Evolutionary conservation across 73 alveolate genomes (phyloP).

Genomic region (Paramecium bursaria): DNA sequence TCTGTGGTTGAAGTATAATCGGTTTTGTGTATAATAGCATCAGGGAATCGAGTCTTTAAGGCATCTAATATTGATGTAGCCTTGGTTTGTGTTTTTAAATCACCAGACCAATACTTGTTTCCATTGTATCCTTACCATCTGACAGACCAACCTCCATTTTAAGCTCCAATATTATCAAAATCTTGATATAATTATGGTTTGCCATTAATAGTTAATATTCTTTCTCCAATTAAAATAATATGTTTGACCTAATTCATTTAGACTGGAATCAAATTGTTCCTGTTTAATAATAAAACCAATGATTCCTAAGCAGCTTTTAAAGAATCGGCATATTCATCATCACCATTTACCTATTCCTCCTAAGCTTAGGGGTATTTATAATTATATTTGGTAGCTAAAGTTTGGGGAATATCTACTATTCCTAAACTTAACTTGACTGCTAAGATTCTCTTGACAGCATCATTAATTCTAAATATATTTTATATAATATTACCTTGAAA

Average conservation of each 20-base stretch:
- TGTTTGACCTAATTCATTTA: conserved; percentile 27
- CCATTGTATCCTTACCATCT: conserved; percentile 77
- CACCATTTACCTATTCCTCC: neutral
- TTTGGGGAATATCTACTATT: conserved; percentile 40
- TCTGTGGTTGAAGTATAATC: conserved; percentile 19
- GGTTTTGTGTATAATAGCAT: conserved; percentile 22
- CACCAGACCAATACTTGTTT: conserved; percentile 72
- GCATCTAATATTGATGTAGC: conserved; percentile 69
- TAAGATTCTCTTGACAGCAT: conserved; percentile 75
- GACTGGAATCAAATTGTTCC: conserved; percentile 34
- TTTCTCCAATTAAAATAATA: conserved; percentile 70
- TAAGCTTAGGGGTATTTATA: neutral
- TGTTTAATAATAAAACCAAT: conserved; percentile 66
- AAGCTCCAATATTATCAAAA: conserved; percentile 72
- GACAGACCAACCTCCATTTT: conserved; percentile 77
- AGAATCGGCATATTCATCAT: conserved; percentile 53
- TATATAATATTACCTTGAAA: no score
- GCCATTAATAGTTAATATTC: conserved; percentile 37
- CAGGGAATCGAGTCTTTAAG: conserved; percentile 35
- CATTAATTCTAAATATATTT: no score
- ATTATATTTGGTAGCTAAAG: neutral
- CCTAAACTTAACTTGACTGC: conserved; percentile 69
- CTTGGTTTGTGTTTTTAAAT: conserved; percentile 23
- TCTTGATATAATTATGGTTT: conserved; percentile 58
- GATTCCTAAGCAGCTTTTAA: conserved; percentile 69